Evolutionary conservation across 2,329 filamentous ascomycete species (phyloP), one percentile per base, ranked within the genome.

Genomic region (Periconia sp.): DNA sequence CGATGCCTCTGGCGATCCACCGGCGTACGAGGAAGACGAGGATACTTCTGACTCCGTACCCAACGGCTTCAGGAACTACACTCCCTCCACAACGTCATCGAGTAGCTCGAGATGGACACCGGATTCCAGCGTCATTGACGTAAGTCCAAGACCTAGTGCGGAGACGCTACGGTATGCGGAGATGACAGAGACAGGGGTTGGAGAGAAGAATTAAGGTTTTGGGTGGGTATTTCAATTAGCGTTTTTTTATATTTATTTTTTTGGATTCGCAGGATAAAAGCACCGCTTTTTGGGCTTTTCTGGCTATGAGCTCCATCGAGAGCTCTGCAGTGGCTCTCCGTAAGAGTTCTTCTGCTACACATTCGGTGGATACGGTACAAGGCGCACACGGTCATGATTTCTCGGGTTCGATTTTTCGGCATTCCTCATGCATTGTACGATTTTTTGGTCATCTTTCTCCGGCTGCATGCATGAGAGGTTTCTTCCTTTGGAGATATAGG

Each of bases 61-160:
- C 5, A 70, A 77, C 45, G 74, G 73, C 3, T 76, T 77, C 48
- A 49, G 64, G 12, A 55, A 59, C 17, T 76, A 73, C 50, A 65
- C 59, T 0, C 62, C 67, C 4, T 58, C 58, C 8, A 55, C 53
- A 1, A 47, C 49, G 2, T 40, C 37, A 6, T 31, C 15, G 33
- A 48, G 47, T n/a, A 59, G 48, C 16, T 63, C 60, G 22, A 53
- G 54, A 29, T 71, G 66, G 66, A 71, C 69, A 21, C 64, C 68
- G 1, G 65, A 68, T 5, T 69, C 65, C 38, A 72, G 69, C 43
- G 56, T 72, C 25, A 52, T 70, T 6, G 67, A 71, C 24, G 65
- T 70, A 11, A 68, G 64, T 42, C 69, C 69, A 4, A 43, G 69
- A 11, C 67, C 65, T 6, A 71, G 68, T 43, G 62, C 61, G 1